phyloP scores from a whole-genome alignment of 805 yeast genomes.

The Yarrowia yakushimensis region DNA sequence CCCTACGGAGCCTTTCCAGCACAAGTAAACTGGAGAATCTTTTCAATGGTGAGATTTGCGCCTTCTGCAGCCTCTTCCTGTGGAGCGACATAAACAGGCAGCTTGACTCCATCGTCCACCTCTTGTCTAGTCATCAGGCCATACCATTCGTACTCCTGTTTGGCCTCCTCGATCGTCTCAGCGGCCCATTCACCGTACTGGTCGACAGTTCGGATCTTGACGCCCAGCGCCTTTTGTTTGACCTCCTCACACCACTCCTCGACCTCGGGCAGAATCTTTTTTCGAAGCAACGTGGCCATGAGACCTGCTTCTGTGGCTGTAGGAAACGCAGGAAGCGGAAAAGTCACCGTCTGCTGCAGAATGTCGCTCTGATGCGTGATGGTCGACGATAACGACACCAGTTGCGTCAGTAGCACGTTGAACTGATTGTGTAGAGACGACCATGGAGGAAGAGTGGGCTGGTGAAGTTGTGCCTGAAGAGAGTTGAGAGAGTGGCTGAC shows the following conservation, averaged over 20 bases:
- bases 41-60: background rate
- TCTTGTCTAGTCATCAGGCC: constrained; percentile 59
- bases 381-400: constrained; percentile 70
- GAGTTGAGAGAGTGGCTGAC: constrained; percentile 57
- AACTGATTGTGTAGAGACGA: constrained; percentile 79
- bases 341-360: constrained; percentile 67
- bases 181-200: constrained; percentile 69
- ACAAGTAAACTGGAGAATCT: constrained; percentile 16
- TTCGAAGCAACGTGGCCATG: constrained; percentile 77
- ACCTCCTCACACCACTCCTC: constrained; percentile 72
- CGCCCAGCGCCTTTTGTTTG: constrained; percentile 37
- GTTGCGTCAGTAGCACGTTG: constrained; percentile 76
- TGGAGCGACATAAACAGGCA: background rate
- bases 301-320: constrained; percentile 78
- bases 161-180: constrained; percentile 49
- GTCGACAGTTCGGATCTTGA: constrained; percentile 46
- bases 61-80: background rate
- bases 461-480: constrained; percentile 52
- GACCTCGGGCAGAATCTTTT: constrained; percentile 87
- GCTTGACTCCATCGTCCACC: constrained; percentile 35
- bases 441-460: constrained; percentile 49
- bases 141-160: constrained; percentile 56
- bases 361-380: constrained; percentile 58
- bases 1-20: no score
- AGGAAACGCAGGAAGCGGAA: constrained; percentile 82